A percentile compares a stretch with the other conserved stretches of the same genome.
Evolutionary conservation across 768 basidiomycete genomes (phyloP).

Genomic region (Mycena sanguinolenta): DNA sequence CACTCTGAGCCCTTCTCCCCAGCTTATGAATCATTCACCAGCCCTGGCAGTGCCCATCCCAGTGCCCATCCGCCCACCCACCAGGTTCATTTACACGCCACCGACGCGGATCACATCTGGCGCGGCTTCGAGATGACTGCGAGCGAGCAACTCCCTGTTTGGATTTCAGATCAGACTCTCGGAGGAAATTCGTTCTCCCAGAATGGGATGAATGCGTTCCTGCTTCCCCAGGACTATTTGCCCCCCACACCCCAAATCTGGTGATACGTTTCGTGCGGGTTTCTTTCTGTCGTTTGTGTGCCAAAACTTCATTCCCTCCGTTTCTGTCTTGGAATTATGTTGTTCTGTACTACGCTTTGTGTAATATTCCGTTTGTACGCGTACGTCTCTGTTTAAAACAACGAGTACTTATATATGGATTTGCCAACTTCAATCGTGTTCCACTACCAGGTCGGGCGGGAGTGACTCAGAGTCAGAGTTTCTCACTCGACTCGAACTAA

Average conservation of each 20-base stretch:
- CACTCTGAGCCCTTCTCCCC: conserved; percentile 68
- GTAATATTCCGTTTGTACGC: conserved; percentile 30
- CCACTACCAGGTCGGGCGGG: too few relatives aligned
- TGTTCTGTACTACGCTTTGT: conserved; percentile 27
- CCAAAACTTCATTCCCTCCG: background rate
- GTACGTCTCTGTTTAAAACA: conserved; percentile 4
- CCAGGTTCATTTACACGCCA: conserved; percentile 43
- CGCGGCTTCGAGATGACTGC: conserved; percentile 80
- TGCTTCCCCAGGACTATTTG: conserved; percentile 81
- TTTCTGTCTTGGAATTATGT: conserved; percentile 29
- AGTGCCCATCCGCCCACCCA: conserved; percentile 40
- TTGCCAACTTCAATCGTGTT: too few relatives aligned
- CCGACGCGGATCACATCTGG: conserved; percentile 79
- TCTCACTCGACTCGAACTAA: too few relatives aligned
- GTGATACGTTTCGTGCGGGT: conserved; percentile 53
- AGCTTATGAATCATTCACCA: conserved; percentile 63
- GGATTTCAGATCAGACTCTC: conserved; percentile 87
- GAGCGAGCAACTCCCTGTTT: conserved; percentile 84
- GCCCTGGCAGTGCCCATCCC: conserved; percentile 44
- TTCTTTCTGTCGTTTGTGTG: conserved; percentile 5
- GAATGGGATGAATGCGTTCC: conserved; percentile 88
- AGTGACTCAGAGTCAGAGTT: too few relatives aligned
- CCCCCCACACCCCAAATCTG: conserved; percentile 82
- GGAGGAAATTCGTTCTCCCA: conserved; percentile 83
- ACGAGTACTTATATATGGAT: background rate